A percentile compares a stretch with the other conserved stretches of the same genome.
Evolutionary conservation across 2,329 filamentous ascomycete genomes (phyloP).

Genomic region (Trichoderma aggressivum): DNA sequence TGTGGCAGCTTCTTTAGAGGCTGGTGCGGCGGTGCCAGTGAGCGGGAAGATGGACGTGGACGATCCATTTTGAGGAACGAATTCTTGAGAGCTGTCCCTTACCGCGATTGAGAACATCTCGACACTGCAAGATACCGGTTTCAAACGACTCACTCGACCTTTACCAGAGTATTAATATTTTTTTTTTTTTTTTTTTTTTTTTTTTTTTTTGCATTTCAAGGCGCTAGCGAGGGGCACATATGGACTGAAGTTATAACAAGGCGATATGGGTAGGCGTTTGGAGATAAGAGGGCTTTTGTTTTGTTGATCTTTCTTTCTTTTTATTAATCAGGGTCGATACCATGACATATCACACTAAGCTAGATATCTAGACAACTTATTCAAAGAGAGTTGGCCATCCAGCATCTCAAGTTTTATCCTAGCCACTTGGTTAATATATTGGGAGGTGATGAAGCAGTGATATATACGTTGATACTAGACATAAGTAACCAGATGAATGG

Average conservation of each 20-base stretch:
- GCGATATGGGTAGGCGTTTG: neutral
- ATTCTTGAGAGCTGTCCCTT: neutral
- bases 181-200: too few relatives aligned
- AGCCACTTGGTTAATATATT: neutral
- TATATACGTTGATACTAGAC: neutral
- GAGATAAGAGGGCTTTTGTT: neutral
- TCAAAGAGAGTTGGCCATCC: neutral
- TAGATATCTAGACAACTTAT: conserved; percentile 7
- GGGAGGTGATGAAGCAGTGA: neutral
- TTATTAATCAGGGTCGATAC: neutral
- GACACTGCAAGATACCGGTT: neutral
- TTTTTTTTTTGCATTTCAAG: neutral
- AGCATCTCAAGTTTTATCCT: neutral
- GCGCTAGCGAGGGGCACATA: neutral
- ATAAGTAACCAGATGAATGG: neutral
- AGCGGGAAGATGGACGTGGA: conserved; percentile 48
- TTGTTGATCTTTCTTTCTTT: neutral
- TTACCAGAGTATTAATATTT: neutral
- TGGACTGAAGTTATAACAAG: neutral
- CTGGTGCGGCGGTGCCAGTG: conserved; percentile 31
- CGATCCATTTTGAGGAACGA: conserved; percentile 38
- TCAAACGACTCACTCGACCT: neutral
- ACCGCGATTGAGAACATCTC: neutral
- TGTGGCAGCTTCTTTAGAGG: conserved; percentile 36
- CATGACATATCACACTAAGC: conserved; percentile 11